Evolutionary conservation across 768 basidiomycete species (phyloP).

Genomic region (Sutorius australiensis): DNA sequence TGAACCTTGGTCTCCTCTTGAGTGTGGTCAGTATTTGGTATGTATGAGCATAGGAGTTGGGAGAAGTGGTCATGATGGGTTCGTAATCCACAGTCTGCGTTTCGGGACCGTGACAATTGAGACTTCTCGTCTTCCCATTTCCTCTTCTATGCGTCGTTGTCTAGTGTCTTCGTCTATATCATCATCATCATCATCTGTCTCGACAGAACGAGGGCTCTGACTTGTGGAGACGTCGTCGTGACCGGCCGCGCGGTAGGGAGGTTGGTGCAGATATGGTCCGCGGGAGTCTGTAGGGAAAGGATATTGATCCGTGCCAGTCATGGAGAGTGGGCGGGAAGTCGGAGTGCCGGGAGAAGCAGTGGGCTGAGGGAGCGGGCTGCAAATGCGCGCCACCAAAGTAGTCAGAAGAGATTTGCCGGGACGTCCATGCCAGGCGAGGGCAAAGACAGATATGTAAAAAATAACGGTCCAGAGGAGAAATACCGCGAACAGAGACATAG

Average conservation of each 20-base stretch:
- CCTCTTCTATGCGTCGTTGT: constrained; percentile 74
- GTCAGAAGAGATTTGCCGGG: constrained; percentile 59
- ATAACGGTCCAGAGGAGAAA: constrained; percentile 59
- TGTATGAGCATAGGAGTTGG: constrained; percentile 9
- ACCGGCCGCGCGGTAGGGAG: constrained; percentile 48
- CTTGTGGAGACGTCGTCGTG: constrained; percentile 41
- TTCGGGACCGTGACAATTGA: constrained; percentile 77
- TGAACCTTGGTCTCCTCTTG: constrained; percentile 11
- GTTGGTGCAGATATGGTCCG: constrained; percentile 68
- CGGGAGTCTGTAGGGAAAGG: constrained; percentile 44
- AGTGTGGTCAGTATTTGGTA: constrained; percentile 22
- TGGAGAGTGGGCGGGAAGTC: constrained; percentile 39
- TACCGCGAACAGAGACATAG: constrained; percentile 53
- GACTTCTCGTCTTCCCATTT: constrained; percentile 78
- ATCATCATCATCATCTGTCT: constrained; percentile 60
- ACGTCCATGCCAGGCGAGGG: constrained; percentile 54
- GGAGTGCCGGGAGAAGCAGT: constrained; percentile 35
- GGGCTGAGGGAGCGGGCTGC: constrained; percentile 28
- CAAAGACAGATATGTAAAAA: constrained; percentile 54
- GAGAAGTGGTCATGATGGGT: constrained; percentile 44
- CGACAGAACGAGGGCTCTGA: constrained; percentile 45
- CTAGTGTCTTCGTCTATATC: constrained; percentile 72
- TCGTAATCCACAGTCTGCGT: constrained; percentile 70
- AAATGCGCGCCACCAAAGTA: constrained; percentile 43
- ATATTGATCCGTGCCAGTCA: constrained; percentile 38